A percentile compares a stretch with the other conserved stretches of the same genome.
These are phyloP conservation scores for Eucalyptus leucophloia DNA, from an alignment of 345 rosid genomes.

Conservation along the genomic window DNA sequence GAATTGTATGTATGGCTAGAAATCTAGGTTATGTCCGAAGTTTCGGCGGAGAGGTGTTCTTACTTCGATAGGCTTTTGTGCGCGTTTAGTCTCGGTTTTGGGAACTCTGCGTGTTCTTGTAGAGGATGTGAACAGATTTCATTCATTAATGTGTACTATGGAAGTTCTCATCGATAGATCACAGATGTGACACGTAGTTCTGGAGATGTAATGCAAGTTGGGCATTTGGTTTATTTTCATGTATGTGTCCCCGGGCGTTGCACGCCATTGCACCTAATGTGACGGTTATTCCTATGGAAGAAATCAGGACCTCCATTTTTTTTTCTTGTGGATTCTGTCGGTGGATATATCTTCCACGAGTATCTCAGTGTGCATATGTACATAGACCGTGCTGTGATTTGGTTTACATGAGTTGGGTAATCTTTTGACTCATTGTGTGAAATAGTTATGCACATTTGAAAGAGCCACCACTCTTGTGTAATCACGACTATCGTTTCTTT, in stretches of 20 bases:
- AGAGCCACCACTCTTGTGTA: background rate
- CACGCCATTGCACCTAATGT: too few species aligned
- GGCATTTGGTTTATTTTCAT: background rate
- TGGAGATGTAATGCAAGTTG: background rate
- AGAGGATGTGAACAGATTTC: background rate
- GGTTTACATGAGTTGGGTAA: background rate
- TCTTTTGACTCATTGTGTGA: background rate
- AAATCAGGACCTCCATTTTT: background rate
- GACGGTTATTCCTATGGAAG: background rate
- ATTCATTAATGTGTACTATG: background rate
- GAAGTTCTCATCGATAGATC: background rate
- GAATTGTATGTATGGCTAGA: background rate
- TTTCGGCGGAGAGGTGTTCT: background rate
- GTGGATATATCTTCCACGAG: background rate
- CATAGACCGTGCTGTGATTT: background rate
- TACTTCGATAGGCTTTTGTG: background rate
- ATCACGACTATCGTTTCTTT: background rate
- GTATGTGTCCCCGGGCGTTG: fast-evolving
- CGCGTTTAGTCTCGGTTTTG: background rate
- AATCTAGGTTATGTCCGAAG: background rate
- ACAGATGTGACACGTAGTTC: background rate
- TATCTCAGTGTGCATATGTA: background rate
- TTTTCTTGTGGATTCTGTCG: background rate
- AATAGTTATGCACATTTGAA: background rate
- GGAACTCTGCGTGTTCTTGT: background rate